Percentiles rank a stretch among this genome's conserved stretches.
These are phyloP conservation scores for Eimeria necatrix DNA, from an alignment of 169 alveolate species.

Conservation along the genomic window DNA sequence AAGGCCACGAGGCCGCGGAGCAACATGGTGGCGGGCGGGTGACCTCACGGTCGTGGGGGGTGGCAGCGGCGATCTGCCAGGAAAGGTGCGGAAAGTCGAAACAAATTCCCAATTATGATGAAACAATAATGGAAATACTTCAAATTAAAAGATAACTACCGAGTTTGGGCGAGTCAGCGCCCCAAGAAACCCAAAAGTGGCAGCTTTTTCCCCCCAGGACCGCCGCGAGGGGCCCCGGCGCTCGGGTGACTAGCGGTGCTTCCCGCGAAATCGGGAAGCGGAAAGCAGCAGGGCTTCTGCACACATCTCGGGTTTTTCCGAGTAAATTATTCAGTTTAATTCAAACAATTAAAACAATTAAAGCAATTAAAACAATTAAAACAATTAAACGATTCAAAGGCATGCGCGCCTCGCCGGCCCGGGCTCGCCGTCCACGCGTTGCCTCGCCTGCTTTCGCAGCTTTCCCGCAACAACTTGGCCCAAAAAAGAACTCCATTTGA, in stretches of 20 bases:
- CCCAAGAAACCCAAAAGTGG: too few species aligned
- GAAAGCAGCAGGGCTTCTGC: neutral
- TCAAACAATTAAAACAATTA: neutral
- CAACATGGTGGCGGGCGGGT: slow-evolving; percentile 52
- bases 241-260: slow-evolving; percentile 34
- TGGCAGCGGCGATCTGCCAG: neutral
- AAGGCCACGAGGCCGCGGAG: slow-evolving; percentile 45
- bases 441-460: too few species aligned
- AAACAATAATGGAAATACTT: neutral
- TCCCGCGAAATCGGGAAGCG: slow-evolving; percentile 23
- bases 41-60: slow-evolving; percentile 34
- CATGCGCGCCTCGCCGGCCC: too few species aligned
- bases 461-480: too few species aligned
- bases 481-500: too few species aligned
- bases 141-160: too few species aligned
- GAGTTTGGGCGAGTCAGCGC: too few species aligned
- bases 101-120: neutral
- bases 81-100: neutral
- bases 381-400: too few species aligned
- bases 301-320: too few species aligned
- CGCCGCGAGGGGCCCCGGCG: neutral
- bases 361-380: too few species aligned
- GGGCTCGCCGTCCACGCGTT: too few species aligned
- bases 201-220: neutral
- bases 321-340: neutral